phyloP scores from a whole-genome alignment of 176 grass and related monocot genomes.

The Coix lacrymajobi region DNA sequence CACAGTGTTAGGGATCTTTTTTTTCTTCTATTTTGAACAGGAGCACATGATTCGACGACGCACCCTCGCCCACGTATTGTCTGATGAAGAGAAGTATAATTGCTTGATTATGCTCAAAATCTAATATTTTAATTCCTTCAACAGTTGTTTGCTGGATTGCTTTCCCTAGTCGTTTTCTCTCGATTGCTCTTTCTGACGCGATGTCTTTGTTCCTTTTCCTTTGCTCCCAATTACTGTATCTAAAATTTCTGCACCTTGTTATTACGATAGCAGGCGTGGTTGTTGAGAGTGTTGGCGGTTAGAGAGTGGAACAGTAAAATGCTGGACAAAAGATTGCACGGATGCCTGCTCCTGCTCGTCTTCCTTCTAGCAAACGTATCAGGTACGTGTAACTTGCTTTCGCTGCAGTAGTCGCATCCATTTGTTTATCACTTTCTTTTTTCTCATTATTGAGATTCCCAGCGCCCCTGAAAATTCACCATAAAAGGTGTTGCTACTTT shows the following conservation, averaged over 20 bases:
- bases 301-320: constrained; percentile 17
- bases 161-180: background rate
- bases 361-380: constrained; percentile 20
- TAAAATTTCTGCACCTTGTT: background rate
- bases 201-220: background rate
- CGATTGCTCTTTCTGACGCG: background rate
- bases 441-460: constrained; percentile 29
- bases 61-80: too few species aligned
- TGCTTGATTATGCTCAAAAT: background rate
- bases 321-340: constrained; percentile 49
- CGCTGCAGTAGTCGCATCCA: background rate
- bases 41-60: too few species aligned
- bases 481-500: background rate
- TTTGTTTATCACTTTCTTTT: background rate
- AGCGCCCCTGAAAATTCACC: background rate
- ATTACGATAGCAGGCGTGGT: background rate
- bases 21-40: too few species aligned
- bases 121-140: background rate
- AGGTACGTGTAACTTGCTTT: constrained; percentile 35
- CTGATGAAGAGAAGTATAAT: background rate
- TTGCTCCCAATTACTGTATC: background rate
- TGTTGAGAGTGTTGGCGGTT: background rate
- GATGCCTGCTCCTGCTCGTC: constrained; percentile 35
- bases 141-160: background rate
- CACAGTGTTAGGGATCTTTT: background rate